Conservation (phyloP, 768 basidiomycete genomes). For the Paxillus ammoniavirescens region DNA sequence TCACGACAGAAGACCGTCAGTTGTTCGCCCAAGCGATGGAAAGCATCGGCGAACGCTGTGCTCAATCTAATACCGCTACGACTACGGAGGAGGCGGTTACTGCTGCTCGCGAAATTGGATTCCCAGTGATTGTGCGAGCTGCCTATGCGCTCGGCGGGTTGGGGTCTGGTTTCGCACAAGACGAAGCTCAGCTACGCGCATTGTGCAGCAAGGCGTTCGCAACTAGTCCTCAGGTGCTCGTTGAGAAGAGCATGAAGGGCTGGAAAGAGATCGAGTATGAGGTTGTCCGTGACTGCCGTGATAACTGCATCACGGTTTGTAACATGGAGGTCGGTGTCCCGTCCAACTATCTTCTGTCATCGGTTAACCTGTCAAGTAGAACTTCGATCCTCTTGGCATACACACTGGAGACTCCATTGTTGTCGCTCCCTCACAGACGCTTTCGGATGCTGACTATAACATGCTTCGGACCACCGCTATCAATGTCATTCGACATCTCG, state of each 20-base stretch:
- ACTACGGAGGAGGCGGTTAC: constrained; percentile 78
- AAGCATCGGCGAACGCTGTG: constrained; percentile 94
- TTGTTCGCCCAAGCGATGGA: constrained; percentile 93
- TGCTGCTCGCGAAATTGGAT: constrained; percentile 85
- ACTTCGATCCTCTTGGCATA: constrained; percentile 98
- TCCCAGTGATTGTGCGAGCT: constrained; percentile 94
- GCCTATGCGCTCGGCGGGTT: constrained; percentile 96
- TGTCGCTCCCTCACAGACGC: constrained; percentile 94
- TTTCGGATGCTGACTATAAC: constrained; percentile 99
- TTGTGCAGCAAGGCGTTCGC: constrained; percentile 95
- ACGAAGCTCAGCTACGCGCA: constrained; percentile 84
- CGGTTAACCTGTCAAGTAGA: constrained; percentile 46
- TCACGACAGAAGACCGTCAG: constrained; percentile 95
- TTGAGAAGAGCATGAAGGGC: constrained; percentile 99
- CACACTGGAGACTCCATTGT: constrained; percentile 99
- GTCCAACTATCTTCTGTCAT: not conserved
- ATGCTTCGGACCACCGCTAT: constrained; percentile 98
- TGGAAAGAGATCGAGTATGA: constrained; percentile 99
- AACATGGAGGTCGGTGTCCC: constrained; percentile 93
- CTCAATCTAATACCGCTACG: constrained; percentile 86
- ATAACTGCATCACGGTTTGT: constrained; percentile 99
- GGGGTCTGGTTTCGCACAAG: constrained; percentile 94
- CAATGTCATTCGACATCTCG: constrained; percentile 98
- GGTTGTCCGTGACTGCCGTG: constrained; percentile 94
- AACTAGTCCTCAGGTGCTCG: constrained; percentile 96